Conservation (phyloP, 176 grass and related monocot genomes). For the Zoysia pacifica region DNA sequence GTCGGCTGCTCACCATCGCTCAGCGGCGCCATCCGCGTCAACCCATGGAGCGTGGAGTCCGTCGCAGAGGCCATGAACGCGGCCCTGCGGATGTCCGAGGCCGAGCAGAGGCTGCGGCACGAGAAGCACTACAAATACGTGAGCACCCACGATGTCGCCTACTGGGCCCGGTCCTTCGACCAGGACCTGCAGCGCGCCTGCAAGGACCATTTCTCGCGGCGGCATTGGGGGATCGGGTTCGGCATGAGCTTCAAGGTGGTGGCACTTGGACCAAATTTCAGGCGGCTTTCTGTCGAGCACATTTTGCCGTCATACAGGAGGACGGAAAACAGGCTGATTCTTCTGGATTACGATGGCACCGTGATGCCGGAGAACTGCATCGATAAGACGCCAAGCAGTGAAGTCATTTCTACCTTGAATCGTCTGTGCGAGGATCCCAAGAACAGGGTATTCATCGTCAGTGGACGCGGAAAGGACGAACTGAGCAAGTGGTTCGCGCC, state of each 20-base stretch:
- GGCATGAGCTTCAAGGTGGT: constrained; percentile 93
- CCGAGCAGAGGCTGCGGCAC: constrained; percentile 82
- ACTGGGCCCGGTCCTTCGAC: constrained; percentile 81
- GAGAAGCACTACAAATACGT: constrained; percentile 98
- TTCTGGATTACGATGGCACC: constrained; percentile 92
- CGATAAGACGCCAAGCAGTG: constrained; percentile 61
- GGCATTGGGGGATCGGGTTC: constrained; percentile 90
- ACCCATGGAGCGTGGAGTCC: constrained; percentile 88
- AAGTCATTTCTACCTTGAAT: constrained; percentile 76
- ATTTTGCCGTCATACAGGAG: constrained; percentile 62
- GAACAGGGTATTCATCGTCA: constrained; percentile 92
- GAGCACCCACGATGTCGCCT: constrained; percentile 82
- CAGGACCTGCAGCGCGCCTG: constrained; percentile 88
- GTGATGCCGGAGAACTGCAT: constrained; percentile 71
- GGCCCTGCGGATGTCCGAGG: constrained; percentile 59
- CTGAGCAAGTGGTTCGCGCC: constrained; percentile 73
- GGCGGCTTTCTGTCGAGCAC: constrained; percentile 72
- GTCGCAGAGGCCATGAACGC: constrained; percentile 80
- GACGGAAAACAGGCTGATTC: constrained; percentile 57
- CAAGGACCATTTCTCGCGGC: constrained; percentile 77
- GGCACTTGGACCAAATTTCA: constrained; percentile 76
- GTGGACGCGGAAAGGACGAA: constrained; percentile 73
- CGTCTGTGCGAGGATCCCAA: constrained; percentile 69
- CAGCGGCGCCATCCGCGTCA: constrained; percentile 82
- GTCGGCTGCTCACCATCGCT: constrained; percentile 92